A percentile compares a stretch with the other conserved stretches of the same genome.
Evolutionary conservation across 2,329 filamentous ascomycete species (phyloP).

Genomic region (Triangularia setosa): DNA sequence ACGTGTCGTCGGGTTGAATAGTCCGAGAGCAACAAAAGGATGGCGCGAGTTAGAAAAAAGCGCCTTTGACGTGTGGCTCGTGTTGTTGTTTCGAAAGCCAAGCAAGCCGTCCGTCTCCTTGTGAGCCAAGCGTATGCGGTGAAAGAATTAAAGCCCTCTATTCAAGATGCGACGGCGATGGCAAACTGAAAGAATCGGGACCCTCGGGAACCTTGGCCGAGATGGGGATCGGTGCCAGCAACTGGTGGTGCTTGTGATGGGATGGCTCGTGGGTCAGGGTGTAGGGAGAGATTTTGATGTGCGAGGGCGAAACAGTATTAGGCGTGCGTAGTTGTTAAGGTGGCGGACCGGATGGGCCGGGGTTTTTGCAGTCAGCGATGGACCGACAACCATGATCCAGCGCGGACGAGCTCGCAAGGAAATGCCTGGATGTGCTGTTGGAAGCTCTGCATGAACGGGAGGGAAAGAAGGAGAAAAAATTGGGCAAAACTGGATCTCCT

Average conservation of each 20-base stretch:
- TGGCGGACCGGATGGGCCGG: slow-evolving; percentile 25
- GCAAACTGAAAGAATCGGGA: not conserved
- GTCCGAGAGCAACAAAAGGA: not conserved
- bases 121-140: not conserved
- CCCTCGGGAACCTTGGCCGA: not conserved
- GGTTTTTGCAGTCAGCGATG: slow-evolving; percentile 20
- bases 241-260: not conserved
- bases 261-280: slow-evolving; percentile 7
- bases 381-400: slow-evolving; percentile 12
- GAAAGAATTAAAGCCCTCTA: not conserved
- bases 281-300: slow-evolving; percentile 23
- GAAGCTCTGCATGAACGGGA: slow-evolving; percentile 1
- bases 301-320: slow-evolving; percentile 15
- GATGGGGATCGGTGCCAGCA: not conserved
- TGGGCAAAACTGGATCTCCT: not conserved
- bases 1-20: not conserved
- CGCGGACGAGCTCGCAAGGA: slow-evolving; percentile 3
- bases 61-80: not conserved
- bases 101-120: not conserved
- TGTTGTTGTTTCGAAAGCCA: not conserved
- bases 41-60: not conserved
- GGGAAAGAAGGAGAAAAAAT: slow-evolving; percentile 6
- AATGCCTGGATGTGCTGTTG: not conserved
- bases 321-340: slow-evolving; percentile 10
- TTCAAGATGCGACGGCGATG: not conserved